Evolutionary conservation across 371 early-diverging fungal species (phyloP).

Genomic region (Rhizopus microsporus): DNA sequence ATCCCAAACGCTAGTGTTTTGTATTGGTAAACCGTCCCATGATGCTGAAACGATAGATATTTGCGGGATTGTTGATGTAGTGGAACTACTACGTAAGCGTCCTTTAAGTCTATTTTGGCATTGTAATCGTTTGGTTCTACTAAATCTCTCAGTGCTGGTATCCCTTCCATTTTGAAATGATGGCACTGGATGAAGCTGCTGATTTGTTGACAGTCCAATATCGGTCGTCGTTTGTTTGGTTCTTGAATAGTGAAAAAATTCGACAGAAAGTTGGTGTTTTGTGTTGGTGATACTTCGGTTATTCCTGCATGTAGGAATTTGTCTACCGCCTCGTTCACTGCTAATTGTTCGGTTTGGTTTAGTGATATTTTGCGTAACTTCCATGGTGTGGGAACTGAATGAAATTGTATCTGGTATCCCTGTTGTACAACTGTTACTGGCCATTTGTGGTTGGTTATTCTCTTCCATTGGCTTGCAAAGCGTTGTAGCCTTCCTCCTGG

Average conservation of each 20-base stretch:
- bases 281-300: too few species aligned
- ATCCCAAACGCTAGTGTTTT: slow-evolving; percentile 9
- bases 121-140: slow-evolving; percentile 11
- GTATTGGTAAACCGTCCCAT: slow-evolving; percentile 12
- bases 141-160: slow-evolving; percentile 10
- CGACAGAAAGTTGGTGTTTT: too few species aligned
- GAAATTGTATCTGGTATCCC: slow-evolving; percentile 7
- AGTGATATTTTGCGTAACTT: background rate
- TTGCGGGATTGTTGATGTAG: slow-evolving; percentile 11
- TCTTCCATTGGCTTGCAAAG: slow-evolving; percentile 4
- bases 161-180: slow-evolving; percentile 21
- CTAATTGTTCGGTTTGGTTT: slow-evolving; percentile 4
- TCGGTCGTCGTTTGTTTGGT: too few species aligned
- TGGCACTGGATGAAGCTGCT: slow-evolving; percentile 7
- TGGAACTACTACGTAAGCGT: slow-evolving; percentile 13
- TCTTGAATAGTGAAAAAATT: too few species aligned
- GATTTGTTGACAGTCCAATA: too few species aligned
- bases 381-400: slow-evolving; percentile 3
- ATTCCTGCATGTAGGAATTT: too few species aligned
- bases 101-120: too few species aligned
- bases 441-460: slow-evolving; percentile 9
- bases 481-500: slow-evolving; percentile 11
- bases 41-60: slow-evolving; percentile 7
- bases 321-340: too few species aligned
- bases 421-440: slow-evolving; percentile 9